Base-by-base conservation (phyloP, 441 rosid species). In the Corymbia citriodora region DNA sequence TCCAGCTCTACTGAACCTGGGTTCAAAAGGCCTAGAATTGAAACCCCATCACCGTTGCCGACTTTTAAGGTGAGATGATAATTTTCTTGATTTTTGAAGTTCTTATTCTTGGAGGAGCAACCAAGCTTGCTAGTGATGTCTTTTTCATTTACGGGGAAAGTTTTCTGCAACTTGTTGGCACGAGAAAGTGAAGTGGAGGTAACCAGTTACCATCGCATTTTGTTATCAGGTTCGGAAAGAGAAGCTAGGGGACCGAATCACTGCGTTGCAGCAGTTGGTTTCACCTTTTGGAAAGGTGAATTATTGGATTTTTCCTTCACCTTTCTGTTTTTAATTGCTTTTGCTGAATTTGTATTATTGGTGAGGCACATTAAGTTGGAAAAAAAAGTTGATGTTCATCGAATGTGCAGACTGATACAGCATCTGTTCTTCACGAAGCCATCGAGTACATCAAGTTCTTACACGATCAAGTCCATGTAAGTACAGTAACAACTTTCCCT, bases 21-120 rank as follows among this genome's bases (percentile, higher is more conserved):
- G 87, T 90, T 94, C 59, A 97, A 97, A 92, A 94, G 96, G 94
- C 94, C 95, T 40, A 92, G 99, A 93, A 92, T 96, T 57, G 94
- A 96, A 92, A 95, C 98, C 18, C 99, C 99, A 81, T 96, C 99
- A 40, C 96, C 99, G n/a, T 92, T 97, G 89, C 99, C 99, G 90
- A 96, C 99, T 93, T 97, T 96, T 90, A 97, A 96, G 99, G 99
- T 96, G 94, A 54, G 40, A 79, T 25, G n/a, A 45, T 45, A 23
- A 40, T 74, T 74, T 74, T 74, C 83, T 74, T 23, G n/a, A 79
- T 79, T 23, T 79, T 45, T 45, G 52, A 7, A 79, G 48, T 45
- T 79, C 52, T 79, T 79, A 23, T 79, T 45, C 85, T 79, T 45
- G n/a, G 53, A 79, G 85, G 85, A 79, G 85, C 53, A 79, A 48